These are phyloP conservation scores for Plasmodium ovale DNA, from an alignment of 169 alveolate species.

Conservation along the genomic window DNA sequence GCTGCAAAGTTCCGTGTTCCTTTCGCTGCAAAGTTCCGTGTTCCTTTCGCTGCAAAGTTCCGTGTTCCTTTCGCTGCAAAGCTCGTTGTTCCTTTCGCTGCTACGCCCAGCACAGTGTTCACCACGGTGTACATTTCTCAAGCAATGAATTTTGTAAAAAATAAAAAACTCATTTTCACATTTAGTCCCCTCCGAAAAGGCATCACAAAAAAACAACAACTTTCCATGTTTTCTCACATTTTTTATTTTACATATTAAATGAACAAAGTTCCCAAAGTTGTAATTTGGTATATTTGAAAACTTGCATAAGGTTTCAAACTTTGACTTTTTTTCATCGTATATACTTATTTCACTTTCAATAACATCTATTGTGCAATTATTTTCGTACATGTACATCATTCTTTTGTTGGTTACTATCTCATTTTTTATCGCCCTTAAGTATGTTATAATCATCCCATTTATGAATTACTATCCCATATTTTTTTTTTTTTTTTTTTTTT, in stretches of 20 bases:
- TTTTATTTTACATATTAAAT: slow-evolving; percentile 63
- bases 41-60: neutral
- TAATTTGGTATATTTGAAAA: neutral
- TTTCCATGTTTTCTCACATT: slow-evolving; percentile 75
- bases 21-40: no score
- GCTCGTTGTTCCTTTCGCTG: neutral
- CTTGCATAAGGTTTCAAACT: slow-evolving; percentile 5
- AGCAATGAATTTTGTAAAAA: slow-evolving; percentile 41
- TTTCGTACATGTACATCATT: slow-evolving; percentile 21
- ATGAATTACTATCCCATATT: no score
- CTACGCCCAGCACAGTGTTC: no score
- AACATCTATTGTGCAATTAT: neutral
- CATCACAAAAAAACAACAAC: slow-evolving; percentile 38
- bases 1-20: neutral
- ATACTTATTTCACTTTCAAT: slow-evolving; percentile 41
- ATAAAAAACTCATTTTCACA: neutral
- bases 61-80: no score
- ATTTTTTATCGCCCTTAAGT: no score
- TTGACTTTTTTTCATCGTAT: slow-evolving; percentile 20
- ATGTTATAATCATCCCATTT: no score
- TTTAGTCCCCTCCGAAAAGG: slow-evolving; percentile 12
- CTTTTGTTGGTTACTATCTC: neutral
- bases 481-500: no score
- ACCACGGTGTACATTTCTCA: no score
- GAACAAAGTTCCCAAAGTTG: slow-evolving; percentile 44